Evolutionary conservation across 1,139 yeast genomes (phyloP), one percentile per base, ranked within the genome.

Genomic region (Hemisphaericaspora xylofermentans): DNA sequence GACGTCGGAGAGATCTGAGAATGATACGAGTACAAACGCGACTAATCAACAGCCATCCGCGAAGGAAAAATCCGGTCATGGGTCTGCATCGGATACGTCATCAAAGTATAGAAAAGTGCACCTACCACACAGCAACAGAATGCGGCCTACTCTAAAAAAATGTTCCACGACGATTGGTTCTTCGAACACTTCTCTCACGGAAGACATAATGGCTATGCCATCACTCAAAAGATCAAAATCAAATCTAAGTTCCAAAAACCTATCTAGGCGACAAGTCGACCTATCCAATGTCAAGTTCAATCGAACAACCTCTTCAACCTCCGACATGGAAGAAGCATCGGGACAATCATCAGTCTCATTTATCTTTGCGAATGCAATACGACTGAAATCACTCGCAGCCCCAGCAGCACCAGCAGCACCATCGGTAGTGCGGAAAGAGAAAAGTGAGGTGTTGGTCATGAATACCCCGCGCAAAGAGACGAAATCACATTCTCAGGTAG

Each of bases 231-330:
- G 78, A 39, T 69, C 78, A 1, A 71, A 66, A 41, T 71, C 78
- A 0, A 68, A 62, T 40, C 57, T 75, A 45, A 67, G 73, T 3
- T 59, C 78, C 0, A 68, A 64, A 29, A 64, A 65, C 42, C 51
- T 76, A 35, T 68, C 72, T 29, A 68, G 70, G 45, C 54, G 80
- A 36, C 76, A 74, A 49, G 74, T 76, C n/a, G 80, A 76, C 40
- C 61, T 76, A 50, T n/a, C n/a, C n/a, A 42, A 43, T 35, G 19
- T 47, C 9, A 36, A 24, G 12, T n/a, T 7, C 21, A 37, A 26
- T 24, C 41, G 35, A 33, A 18, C 35, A 16, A 16, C 35, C 18
- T 21, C 39, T 19, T 31, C 12, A 7, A 18, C 18, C 21, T 12
- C 8, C 35, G 12, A 15, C n/a, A n/a, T n/a, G n/a, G 35, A 33